Evolutionary conservation across 495 filamentous ascomycete genomes (phyloP).

Genomic region (Talaromyces trachyspermus): DNA sequence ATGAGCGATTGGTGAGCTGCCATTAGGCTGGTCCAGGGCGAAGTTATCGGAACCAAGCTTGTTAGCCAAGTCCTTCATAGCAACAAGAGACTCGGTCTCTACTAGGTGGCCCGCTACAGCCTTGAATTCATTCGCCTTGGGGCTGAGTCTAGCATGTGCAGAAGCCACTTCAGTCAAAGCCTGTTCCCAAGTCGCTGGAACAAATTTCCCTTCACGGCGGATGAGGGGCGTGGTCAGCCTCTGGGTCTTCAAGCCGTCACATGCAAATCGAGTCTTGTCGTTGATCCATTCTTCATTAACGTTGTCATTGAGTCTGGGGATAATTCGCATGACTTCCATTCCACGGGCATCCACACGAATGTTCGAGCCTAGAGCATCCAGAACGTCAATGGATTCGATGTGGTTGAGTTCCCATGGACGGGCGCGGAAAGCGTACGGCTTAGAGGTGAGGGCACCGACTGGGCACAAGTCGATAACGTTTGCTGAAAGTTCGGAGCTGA

Average conservation of each 20-base stretch:
- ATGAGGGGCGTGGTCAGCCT: conserved; percentile 86
- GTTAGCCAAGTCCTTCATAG: conserved; percentile 94
- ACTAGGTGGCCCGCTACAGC: conserved; percentile 83
- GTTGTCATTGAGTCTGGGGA: conserved; percentile 91
- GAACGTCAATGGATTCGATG: conserved; percentile 88
- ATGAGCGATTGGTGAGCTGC: conserved; percentile 77
- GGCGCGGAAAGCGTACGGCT: conserved; percentile 95
- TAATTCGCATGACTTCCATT: conserved; percentile 90
- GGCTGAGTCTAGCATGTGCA: conserved; percentile 65
- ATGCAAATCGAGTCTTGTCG: conserved; percentile 94
- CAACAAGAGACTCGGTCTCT: conserved; percentile 87
- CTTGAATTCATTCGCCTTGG: conserved; percentile 90
- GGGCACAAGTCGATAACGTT: conserved; percentile 98
- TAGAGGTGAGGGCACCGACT: conserved; percentile 91
- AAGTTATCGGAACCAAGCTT: conserved; percentile 94
- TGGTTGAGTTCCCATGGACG: conserved; percentile 94
- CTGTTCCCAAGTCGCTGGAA: conserved; percentile 89
- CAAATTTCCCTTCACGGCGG: conserved; percentile 78
- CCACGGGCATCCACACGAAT: conserved; percentile 89
- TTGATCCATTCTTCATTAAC: conserved; percentile 99
- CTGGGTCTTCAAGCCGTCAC: conserved; percentile 94
- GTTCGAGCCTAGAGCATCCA: conserved; percentile 87
- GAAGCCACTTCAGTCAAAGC: conserved; percentile 76
- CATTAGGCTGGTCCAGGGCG: conserved; percentile 80
- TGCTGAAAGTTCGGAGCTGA: conserved; percentile 89